phyloP scores from a whole-genome alignment of 2,329 filamentous ascomycete species.

The Fusarium camptoceras region DNA sequence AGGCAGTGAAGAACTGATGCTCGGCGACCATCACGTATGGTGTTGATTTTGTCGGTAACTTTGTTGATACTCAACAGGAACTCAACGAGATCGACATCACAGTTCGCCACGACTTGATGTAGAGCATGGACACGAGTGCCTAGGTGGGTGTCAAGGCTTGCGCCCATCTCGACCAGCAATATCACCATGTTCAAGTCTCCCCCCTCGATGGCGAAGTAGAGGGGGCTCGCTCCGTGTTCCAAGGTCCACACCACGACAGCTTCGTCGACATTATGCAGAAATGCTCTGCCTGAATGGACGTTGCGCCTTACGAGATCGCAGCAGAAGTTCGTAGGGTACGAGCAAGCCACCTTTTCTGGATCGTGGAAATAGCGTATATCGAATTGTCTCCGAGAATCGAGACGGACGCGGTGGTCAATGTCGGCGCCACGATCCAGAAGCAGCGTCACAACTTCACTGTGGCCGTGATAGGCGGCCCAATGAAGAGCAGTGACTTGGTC shows the following conservation, averaged over 20 bases:
- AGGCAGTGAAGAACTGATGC: constrained; percentile 4
- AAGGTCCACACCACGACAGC: background rate
- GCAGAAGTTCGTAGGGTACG: background rate
- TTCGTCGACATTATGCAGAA: background rate
- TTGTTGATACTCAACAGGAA: background rate
- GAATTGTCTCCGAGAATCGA: background rate
- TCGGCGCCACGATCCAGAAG: background rate
- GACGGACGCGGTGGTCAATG: constrained; percentile 13
- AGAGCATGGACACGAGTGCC: constrained; percentile 8
- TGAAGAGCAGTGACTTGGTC: constrained; percentile 18
- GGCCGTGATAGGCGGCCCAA: background rate
- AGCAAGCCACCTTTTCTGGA: background rate
- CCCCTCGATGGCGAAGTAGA: constrained; percentile 16
- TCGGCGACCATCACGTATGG: background rate
- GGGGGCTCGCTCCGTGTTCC: constrained; percentile 13
- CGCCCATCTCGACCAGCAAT: background rate
- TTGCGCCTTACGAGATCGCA: background rate
- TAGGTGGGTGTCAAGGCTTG: background rate
- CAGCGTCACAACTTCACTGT: background rate
- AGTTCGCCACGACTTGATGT: constrained; percentile 2
- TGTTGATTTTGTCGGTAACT: background rate
- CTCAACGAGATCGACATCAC: background rate
- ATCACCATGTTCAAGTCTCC: background rate
- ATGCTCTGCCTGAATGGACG: rapidly evolving
- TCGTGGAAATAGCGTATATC: background rate